Evolutionary conservation across 108 stramenopile species (phyloP), one percentile per base, ranked within the genome.

Genomic region (Craspedostauros australis): DNA sequence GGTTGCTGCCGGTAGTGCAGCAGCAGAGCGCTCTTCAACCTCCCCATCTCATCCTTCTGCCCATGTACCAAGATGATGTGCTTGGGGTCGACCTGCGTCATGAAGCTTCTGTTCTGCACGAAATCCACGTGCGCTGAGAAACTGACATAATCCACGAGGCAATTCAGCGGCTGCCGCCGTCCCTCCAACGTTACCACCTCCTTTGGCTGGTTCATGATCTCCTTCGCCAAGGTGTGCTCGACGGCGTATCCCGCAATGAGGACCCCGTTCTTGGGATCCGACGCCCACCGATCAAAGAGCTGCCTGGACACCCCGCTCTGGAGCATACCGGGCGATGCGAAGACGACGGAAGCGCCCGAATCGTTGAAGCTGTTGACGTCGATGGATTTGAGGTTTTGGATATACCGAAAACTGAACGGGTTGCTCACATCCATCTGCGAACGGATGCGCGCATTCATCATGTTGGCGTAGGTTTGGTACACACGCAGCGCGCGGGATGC

Each of bases 121-220:
- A 91, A 98, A 73, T 99, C 99, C 1, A 98, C 97, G 58, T 99
- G 99, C 0, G 99, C 99, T 1, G 92, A 86, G 64, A 99, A 99
- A 39, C 86, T 83, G 14, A 99, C 91, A 50, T 91, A 94, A 33
- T 97, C 96, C 28, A 99, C 93, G 39, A 86, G 49, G 60, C 94
- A 94, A 72, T 91, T 88, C 40, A 92, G 51, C 6, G 93, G 90
- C 60, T 96, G 93, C 33, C 85, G 62, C 15, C 94, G 55, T 20
- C 97, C 97, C 53, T 96, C 94, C 70, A 97, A 56, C 1, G 95
- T 91, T 5, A 84, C 75, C 25, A 99, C 94, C 68, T 98, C 97
- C 46, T 95, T 91, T 22, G 97, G 96, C 39, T 89, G 79, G n/a
- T 65, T 70, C 70, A 93, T 80, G 33, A 99, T 86, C 54, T 96